Evolutionary conservation across 139 green algal genomes (phyloP).

Genomic region (Chlamydomonas sp.): DNA sequence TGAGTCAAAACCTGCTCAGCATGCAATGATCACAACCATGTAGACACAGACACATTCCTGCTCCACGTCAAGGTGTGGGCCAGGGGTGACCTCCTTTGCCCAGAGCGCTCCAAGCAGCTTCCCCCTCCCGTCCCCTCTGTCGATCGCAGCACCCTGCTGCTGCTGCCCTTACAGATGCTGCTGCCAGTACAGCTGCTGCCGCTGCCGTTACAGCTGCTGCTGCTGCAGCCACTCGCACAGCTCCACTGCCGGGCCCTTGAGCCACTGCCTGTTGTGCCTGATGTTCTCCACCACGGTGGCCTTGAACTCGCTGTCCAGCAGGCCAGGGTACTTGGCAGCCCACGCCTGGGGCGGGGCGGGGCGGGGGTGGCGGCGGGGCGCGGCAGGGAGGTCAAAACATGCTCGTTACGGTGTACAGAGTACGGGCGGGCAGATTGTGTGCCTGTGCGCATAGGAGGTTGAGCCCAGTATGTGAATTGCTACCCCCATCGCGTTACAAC

Average conservation of each 20-base stretch:
- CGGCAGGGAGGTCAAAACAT: neutral
- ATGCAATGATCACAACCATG: no score
- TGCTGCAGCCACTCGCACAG: constrained; percentile 26
- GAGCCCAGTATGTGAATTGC: no score
- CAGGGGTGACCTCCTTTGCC: no score
- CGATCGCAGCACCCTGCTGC: neutral
- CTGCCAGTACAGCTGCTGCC: neutral
- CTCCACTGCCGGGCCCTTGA: neutral
- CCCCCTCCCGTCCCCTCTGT: no score
- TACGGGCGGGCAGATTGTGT: no score
- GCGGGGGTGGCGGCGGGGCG: no score
- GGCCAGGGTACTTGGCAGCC: neutral
- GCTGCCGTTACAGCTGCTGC: neutral
- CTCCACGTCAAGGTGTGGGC: no score
- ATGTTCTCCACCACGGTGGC: neutral
- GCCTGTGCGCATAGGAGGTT: no score
- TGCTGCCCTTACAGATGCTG: neutral
- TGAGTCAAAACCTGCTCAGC: no score
- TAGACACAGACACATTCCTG: no score
- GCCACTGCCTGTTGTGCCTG: neutral
- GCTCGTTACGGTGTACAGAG: neutral
- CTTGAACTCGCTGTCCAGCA: constrained; percentile 4
- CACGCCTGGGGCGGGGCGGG: neutral
- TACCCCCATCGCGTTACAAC: no score
- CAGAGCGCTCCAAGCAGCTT: no score